A percentile compares a stretch with the other conserved stretches of the same genome.
Conservation (phyloP, 345 rosid genomes). For the Heritiera littoralis region DNA sequence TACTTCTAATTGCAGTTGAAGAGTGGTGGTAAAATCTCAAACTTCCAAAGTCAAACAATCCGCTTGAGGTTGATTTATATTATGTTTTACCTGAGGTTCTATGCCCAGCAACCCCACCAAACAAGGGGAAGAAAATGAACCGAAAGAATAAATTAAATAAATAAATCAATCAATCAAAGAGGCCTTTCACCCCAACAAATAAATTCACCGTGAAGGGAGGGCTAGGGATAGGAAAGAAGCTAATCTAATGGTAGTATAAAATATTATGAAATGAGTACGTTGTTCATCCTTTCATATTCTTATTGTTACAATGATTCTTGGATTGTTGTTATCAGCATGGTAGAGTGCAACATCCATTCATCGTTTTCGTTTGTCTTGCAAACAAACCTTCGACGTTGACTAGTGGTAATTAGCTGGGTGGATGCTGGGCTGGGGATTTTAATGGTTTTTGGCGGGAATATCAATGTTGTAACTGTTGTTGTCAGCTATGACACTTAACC, state of each 20-base stretch:
- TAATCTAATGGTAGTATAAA: no score
- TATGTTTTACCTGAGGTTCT: not conserved
- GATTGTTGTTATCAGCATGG: not conserved
- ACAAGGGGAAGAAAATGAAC: not conserved
- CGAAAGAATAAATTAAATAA: not conserved
- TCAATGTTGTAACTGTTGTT: not conserved
- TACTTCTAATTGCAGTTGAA: not conserved
- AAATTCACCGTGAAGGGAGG: not conserved
- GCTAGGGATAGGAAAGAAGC: not conserved
- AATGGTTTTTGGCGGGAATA: not conserved
- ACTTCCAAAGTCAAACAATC: not conserved
- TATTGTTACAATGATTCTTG: not conserved
- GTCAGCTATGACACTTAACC: not conserved
- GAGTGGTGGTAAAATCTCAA: not conserved
- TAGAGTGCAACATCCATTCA: not conserved
- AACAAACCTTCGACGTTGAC: not conserved
- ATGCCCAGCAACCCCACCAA: not conserved
- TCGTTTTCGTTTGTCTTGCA: not conserved
- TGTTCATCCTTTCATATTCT: not conserved
- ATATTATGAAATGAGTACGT: not conserved
- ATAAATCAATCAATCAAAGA: no score
- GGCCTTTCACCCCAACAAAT: not conserved
- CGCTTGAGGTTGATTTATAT: not conserved
- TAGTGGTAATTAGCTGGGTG: constrained; percentile 4
- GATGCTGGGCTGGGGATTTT: constrained; percentile 8